A percentile compares a stretch with the other conserved stretches of the same genome.
Conservation (phyloP, 257 asterid species). For the Osmanthus fragrans region DNA sequence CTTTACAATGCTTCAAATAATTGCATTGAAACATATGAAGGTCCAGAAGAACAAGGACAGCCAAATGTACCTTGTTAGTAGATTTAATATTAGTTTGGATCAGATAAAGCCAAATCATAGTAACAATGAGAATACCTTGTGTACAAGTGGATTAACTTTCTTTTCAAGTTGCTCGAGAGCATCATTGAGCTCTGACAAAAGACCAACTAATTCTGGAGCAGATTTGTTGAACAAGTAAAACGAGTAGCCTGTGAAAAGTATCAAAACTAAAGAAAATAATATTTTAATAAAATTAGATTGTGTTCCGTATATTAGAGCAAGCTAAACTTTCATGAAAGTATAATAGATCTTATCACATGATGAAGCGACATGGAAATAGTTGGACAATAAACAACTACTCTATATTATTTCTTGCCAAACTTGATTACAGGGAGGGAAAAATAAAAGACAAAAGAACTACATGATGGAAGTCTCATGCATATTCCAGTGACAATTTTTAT, state of each 20-base stretch:
- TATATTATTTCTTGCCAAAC: constrained; percentile 3
- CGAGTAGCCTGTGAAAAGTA: constrained; percentile 16
- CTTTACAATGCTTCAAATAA: background rate
- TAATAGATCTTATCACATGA: constrained; percentile 8
- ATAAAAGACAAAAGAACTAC: background rate
- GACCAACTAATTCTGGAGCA: constrained; percentile 90
- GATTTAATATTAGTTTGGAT: constrained; percentile 3
- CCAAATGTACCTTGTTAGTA: constrained; percentile 1
- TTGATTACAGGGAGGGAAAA: background rate
- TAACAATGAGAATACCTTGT: constrained; percentile 50
- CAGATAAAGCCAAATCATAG: background rate
- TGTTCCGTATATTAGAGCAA: background rate
- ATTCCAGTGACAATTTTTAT: background rate
- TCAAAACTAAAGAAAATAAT: background rate
- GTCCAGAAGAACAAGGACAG: background rate
- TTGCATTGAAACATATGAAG: background rate
- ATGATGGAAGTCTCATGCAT: background rate
- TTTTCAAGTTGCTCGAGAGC: constrained; percentile 72
- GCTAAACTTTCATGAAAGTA: constrained; percentile 10
- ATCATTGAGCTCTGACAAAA: constrained; percentile 77
- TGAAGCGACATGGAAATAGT: constrained; percentile 14
- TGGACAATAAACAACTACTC: constrained; percentile 6
- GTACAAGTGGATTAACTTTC: constrained; percentile 74
- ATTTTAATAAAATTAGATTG: background rate
- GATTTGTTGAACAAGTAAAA: constrained; percentile 58